Conservation (phyloP, 192 early-diverging fungal genomes). For the Allomyces javanicus region DNA sequence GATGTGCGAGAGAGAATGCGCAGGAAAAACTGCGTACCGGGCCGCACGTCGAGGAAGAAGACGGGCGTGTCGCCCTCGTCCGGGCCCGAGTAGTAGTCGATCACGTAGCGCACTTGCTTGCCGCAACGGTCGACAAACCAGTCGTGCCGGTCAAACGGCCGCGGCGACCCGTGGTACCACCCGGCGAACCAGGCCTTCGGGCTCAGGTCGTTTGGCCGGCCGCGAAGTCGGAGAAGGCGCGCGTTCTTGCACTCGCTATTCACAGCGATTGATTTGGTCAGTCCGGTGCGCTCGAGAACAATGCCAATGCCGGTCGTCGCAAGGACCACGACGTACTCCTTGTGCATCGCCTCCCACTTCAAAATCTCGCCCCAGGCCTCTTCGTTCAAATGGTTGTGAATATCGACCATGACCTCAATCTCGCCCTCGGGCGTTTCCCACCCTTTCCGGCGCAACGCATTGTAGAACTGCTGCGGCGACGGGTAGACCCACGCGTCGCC, state of each 20-base stretch:
- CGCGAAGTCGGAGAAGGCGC: slow-evolving; percentile 61
- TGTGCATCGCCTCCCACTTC: slow-evolving; percentile 65
- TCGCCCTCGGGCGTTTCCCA: slow-evolving; percentile 67
- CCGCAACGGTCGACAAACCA: slow-evolving; percentile 89
- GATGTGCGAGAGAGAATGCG: too few relatives aligned
- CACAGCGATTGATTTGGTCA: neutral
- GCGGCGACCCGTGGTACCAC: slow-evolving; percentile 13
- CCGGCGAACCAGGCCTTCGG: slow-evolving; percentile 47
- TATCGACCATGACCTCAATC: slow-evolving; percentile 82
- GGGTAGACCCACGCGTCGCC: slow-evolving; percentile 63
- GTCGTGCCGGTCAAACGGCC: slow-evolving; percentile 83
- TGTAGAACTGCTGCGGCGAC: slow-evolving; percentile 77
- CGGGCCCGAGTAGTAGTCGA: slow-evolving; percentile 75
- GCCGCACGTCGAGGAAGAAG: slow-evolving; percentile 80
- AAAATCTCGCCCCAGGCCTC: slow-evolving; percentile 83
- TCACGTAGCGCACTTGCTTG: slow-evolving; percentile 62
- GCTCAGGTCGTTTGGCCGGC: slow-evolving; percentile 55
- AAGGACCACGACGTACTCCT: slow-evolving; percentile 21
- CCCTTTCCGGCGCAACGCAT: slow-evolving; percentile 63
- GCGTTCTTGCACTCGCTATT: slow-evolving; percentile 32
- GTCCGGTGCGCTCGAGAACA: neutral
- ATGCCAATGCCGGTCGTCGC: neutral
- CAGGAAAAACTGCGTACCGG: slow-evolving; percentile 26
- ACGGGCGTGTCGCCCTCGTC: slow-evolving; percentile 22
- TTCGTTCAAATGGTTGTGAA: slow-evolving; percentile 97